A percentile compares a stretch with the other conserved stretches of the same genome.
Evolutionary conservation across 1,284 basidiomycete species (phyloP).

Genomic region (Crucibulum cyathiforme): DNA sequence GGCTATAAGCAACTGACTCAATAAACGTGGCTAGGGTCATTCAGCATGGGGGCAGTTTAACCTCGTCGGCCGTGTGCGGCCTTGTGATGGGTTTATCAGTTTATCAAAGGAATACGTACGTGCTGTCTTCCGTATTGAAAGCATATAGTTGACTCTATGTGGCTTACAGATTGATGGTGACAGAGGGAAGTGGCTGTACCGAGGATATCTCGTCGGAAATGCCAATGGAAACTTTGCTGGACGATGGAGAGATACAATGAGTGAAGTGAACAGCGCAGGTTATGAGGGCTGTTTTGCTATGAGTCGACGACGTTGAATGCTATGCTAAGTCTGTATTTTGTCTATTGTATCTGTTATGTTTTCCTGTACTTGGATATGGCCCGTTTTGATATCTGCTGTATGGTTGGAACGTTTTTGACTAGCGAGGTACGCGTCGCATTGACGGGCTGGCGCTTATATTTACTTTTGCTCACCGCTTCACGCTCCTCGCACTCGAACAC

Average conservation of each 20-base stretch:
- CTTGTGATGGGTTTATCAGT: constrained; percentile 73
- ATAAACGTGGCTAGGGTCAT: constrained; percentile 59
- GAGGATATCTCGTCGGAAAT: constrained; percentile 75
- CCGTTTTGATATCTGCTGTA: neutral
- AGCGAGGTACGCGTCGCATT: too few species aligned
- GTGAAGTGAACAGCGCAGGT: constrained; percentile 57
- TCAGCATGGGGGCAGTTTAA: constrained; percentile 83
- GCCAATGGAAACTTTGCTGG: constrained; percentile 68
- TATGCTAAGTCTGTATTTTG: neutral
- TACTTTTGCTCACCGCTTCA: too few species aligned
- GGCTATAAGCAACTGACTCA: constrained; percentile 2
- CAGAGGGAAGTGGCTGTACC: constrained; percentile 78
- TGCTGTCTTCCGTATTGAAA: constrained; percentile 8
- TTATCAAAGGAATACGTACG: constrained; percentile 78
- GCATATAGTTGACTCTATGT: neutral
- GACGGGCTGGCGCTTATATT: too few species aligned
- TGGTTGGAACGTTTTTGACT: too few species aligned
- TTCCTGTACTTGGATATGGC: neutral
- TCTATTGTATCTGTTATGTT: neutral
- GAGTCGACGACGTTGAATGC: constrained; percentile 59
- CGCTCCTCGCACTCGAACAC: too few species aligned
- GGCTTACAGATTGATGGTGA: constrained; percentile 62
- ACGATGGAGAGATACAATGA: constrained; percentile 78
- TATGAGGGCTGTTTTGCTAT: constrained; percentile 82
- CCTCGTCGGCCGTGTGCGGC: constrained; percentile 69